Evolutionary conservation across 2,329 filamentous ascomycete species (phyloP), one percentile per base, ranked within the genome.

Genomic region (Aspergillus sp.): DNA sequence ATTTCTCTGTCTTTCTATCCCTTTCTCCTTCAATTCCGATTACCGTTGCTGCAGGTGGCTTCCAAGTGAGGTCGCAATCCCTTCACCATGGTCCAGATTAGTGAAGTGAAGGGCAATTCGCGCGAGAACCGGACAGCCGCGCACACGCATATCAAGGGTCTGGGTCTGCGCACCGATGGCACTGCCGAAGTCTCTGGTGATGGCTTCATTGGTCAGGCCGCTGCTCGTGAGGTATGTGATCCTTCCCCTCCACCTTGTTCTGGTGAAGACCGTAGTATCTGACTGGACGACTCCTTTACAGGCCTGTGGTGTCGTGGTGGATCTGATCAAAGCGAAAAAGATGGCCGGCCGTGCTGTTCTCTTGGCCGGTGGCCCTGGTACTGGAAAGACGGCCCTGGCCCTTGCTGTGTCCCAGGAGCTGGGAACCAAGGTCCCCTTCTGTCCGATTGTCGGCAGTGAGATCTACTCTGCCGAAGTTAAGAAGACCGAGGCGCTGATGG

Each of bases 401-500:
- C 83, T 97, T 55, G 94, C 94, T 45, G 90, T 99, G 63, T 95
- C 90, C 73, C 94, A 97, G 76, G 94, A 99, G 73, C 81, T 99
- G 60, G 94, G 94, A 62, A 96, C 92, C 46, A 97, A 96, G 79
- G 95, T 99, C 52, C 94, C 94, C 6, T 99, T 99, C 72, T 96
- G 94, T 73, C 92, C 93, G 36, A 97, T 99, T 69, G 94, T 96
- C 49, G 94, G 92, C 64, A 96, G 92, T 79, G 94, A 99, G 75
- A 88, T 99, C 65, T 99, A 96, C 78, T 96, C 90, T 62, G 88
- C 93, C 43, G 94, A 99, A 75, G 92, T 99, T 59, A 99, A 99
- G 84, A 99, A 99, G 84, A 99, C 94, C 46, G 94, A 99, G 75
- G 88, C 95, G 61, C 78, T 99, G 70, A 97, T 97, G 94, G 94